phyloP scores from a whole-genome alignment of 371 early-diverging fungal species.

The Rhizopus microsporus region DNA sequence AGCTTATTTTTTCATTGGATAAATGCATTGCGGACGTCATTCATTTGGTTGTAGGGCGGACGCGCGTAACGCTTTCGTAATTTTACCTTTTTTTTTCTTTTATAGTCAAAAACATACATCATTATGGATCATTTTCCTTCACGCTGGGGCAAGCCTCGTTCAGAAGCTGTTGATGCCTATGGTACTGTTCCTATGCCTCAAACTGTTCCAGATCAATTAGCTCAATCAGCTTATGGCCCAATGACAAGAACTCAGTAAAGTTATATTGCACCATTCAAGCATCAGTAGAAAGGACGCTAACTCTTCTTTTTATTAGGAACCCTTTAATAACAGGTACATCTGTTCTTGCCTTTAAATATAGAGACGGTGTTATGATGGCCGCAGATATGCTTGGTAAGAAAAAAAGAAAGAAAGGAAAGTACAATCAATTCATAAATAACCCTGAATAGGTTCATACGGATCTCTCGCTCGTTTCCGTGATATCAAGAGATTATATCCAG shows the following conservation, averaged over 20 bases:
- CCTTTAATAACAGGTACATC: slow-evolving; percentile 98
- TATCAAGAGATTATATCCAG: slow-evolving; percentile 81
- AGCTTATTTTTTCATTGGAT: background rate
- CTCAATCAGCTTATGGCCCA: slow-evolving; percentile 53
- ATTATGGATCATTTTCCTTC: slow-evolving; percentile 81
- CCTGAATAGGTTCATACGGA: slow-evolving; percentile 89
- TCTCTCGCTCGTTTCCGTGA: slow-evolving; percentile 94
- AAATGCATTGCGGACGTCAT: background rate
- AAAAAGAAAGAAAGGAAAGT: background rate
- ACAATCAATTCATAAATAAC: slow-evolving; percentile 1
- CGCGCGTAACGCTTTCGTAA: slow-evolving; percentile 6
- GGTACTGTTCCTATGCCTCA: slow-evolving; percentile 62
- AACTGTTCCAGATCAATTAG: slow-evolving; percentile 39
- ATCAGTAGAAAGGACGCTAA: background rate
- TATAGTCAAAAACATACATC: slow-evolving; percentile 1
- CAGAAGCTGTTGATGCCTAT: slow-evolving; percentile 59
- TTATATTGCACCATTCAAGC: background rate
- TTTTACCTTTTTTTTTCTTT: background rate
- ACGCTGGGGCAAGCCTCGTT: slow-evolving; percentile 82
- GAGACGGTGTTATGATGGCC: slow-evolving; percentile 97
- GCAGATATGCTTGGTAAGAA: slow-evolving; percentile 87
- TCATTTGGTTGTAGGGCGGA: background rate
- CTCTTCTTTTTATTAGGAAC: slow-evolving; percentile 45
- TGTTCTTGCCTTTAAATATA: slow-evolving; percentile 93
- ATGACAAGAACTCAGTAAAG: slow-evolving; percentile 66